A percentile compares a stretch with the other conserved stretches of the same genome.
phyloP scores from a whole-genome alignment of 257 asterid genomes.

The Avicennia marina region DNA sequence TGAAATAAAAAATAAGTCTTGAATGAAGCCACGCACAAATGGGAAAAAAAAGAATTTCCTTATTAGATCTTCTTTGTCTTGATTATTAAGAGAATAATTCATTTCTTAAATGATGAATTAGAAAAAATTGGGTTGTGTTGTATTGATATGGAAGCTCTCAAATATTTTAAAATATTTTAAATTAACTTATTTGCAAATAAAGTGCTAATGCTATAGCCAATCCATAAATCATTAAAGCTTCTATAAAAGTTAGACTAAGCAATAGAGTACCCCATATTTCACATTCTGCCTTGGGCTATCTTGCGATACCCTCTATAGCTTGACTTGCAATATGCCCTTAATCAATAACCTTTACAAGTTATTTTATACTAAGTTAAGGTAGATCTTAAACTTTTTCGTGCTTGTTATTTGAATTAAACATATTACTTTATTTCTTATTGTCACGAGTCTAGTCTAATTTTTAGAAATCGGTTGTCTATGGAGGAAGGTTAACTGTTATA shows the following conservation, averaged over 20 bases:
- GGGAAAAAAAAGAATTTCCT: background rate
- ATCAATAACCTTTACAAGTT: too few species aligned
- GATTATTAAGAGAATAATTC: background rate
- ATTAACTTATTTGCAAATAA: too few species aligned
- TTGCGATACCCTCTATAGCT: slow-evolving; percentile 8
- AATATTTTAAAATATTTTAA: background rate
- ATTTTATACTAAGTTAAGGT: too few species aligned
- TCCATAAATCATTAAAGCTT: background rate
- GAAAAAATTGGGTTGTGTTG: background rate
- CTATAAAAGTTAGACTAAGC: slow-evolving; percentile 5
- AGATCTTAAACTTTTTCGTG: too few species aligned
- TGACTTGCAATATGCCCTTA: background rate
- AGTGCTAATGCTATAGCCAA: too few species aligned
- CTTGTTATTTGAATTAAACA: too few species aligned
- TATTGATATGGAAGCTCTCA: background rate
- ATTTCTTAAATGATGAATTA: background rate
- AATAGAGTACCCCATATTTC: slow-evolving; percentile 1
- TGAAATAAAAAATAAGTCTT: background rate
- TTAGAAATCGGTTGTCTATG: too few species aligned
- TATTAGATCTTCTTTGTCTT: background rate
- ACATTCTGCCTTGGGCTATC: background rate
- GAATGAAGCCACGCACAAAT: background rate
- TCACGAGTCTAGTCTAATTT: too few species aligned
- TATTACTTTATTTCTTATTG: too few species aligned
- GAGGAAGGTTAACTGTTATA: too few species aligned